A percentile compares a stretch with the other conserved stretches of the same genome.
Conservation (phyloP, 352 stramenopile species). For the Pythium chondricola region DNA sequence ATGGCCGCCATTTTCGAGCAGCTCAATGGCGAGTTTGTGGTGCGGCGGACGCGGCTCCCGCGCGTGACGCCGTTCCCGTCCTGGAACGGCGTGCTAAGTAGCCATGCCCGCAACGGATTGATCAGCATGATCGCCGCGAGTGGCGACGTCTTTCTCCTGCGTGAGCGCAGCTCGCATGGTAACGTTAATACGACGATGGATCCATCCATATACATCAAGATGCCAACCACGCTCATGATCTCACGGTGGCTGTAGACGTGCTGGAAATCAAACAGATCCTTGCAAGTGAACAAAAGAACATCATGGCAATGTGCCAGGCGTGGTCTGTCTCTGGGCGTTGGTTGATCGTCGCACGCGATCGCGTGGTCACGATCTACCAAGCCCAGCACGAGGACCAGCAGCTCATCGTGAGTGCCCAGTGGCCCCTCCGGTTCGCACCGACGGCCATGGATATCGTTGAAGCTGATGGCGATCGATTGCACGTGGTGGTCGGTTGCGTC, state of each 20-base stretch:
- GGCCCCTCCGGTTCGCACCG: conserved; percentile 29
- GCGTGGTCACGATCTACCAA: conserved; percentile 29
- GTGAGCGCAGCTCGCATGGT: too few relatives aligned
- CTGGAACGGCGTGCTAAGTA: conserved; percentile 49
- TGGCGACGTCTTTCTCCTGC: conserved; percentile 46
- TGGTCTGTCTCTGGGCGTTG: conserved; percentile 30
- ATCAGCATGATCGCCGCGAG: conserved; percentile 48
- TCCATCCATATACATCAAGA: too few relatives aligned
- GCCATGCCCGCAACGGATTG: background rate
- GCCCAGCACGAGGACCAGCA: background rate
- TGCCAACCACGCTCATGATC: background rate
- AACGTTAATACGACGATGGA: too few relatives aligned
- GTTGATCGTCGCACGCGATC: conserved; percentile 28
- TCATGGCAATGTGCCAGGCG: conserved; percentile 44
- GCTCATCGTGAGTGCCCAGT: conserved; percentile 10
- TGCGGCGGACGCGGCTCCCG: conserved; percentile 29
- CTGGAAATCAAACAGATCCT: conserved; percentile 33
- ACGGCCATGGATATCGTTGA: conserved; percentile 27
- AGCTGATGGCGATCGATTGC: background rate
- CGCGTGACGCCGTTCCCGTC: conserved; percentile 42
- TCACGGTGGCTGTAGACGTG: background rate
- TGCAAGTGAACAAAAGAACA: conserved; percentile 3
- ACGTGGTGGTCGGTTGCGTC: conserved; percentile 1
- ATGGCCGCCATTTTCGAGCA: conserved; percentile 8
- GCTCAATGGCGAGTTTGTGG: conserved; percentile 26